Percentiles rank a stretch among this genome's conserved stretches.
Conservation (phyloP, 2,329 filamentous ascomycete species). For the Paraconiothyrium brasiliense region DNA sequence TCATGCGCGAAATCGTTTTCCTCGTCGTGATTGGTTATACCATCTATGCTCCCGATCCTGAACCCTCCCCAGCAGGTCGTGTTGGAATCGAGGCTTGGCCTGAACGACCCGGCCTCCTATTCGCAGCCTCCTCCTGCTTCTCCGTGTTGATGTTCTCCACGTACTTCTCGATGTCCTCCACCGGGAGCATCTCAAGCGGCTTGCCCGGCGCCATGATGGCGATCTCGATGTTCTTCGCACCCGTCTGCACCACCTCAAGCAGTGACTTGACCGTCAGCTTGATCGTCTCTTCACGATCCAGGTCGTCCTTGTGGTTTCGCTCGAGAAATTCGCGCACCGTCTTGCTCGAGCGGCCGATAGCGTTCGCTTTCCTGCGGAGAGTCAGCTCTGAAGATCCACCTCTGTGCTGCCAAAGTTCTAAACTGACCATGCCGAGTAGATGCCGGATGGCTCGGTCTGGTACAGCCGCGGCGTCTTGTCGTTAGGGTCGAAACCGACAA, state of each 20-base stretch:
- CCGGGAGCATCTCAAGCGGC: slow-evolving; percentile 88
- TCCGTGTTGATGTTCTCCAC: slow-evolving; percentile 99
- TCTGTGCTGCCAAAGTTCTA: neutral
- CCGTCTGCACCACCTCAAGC: slow-evolving; percentile 96
- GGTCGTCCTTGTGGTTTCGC: slow-evolving; percentile 97
- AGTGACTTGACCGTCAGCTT: slow-evolving; percentile 98
- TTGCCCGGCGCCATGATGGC: slow-evolving; percentile 96
- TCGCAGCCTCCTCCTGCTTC: slow-evolving; percentile 98
- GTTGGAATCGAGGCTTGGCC: slow-evolving; percentile 79
- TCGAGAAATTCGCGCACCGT: slow-evolving; percentile 98
- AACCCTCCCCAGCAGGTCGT: slow-evolving; percentile 60
- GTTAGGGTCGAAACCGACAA: slow-evolving; percentile 97
- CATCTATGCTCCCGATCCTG: slow-evolving; percentile 39
- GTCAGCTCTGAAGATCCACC: slow-evolving; percentile 19
- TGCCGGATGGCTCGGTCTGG: slow-evolving; percentile 98
- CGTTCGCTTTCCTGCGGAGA: slow-evolving; percentile 89
- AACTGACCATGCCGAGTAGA: slow-evolving; percentile 95
- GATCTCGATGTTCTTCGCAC: slow-evolving; percentile 99
- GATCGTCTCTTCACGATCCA: slow-evolving; percentile 96
- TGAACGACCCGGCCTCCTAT: slow-evolving; percentile 77
- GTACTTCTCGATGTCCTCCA: slow-evolving; percentile 95
- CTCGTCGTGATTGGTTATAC: slow-evolving; percentile 8
- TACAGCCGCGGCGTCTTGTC: slow-evolving; percentile 90
- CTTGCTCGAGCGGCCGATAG: slow-evolving; percentile 97
- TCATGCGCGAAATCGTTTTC: slow-evolving; percentile 27